Percentiles rank a stretch among this genome's conserved stretches.
Conservation (phyloP, 164 flowering plant genomes). For the Vitis vinifera region ASM3070453v1 NC_081814.1:25252501-25253000, state of each 20-base stretch:
- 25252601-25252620: constrained; percentile 60
- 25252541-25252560: constrained; percentile 75
- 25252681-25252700: constrained; percentile 68
- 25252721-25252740: constrained; percentile 64
- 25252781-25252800: constrained; percentile 75
- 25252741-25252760: constrained; percentile 66
- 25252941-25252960: constrained; percentile 80
- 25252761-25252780: constrained; percentile 75
- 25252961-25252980: constrained; percentile 58
- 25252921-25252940: constrained; percentile 74
- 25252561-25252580: constrained; percentile 63
- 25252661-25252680: constrained; percentile 72
- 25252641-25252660: constrained; percentile 65
- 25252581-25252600: constrained; percentile 53
- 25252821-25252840: constrained; percentile 80
- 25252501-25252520: constrained; percentile 55
- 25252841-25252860: constrained; percentile 59
- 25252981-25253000: constrained; percentile 62
- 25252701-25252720: constrained; percentile 73
- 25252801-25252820: constrained; percentile 68
- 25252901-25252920: constrained; percentile 81
- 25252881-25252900: constrained; percentile 72
- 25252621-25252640: constrained; percentile 63
- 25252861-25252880: constrained; percentile 67
- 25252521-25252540: constrained; percentile 70